Evolutionary conservation across 768 basidiomycete species (phyloP).

Genomic region (Lactarius hengduanensis): DNA sequence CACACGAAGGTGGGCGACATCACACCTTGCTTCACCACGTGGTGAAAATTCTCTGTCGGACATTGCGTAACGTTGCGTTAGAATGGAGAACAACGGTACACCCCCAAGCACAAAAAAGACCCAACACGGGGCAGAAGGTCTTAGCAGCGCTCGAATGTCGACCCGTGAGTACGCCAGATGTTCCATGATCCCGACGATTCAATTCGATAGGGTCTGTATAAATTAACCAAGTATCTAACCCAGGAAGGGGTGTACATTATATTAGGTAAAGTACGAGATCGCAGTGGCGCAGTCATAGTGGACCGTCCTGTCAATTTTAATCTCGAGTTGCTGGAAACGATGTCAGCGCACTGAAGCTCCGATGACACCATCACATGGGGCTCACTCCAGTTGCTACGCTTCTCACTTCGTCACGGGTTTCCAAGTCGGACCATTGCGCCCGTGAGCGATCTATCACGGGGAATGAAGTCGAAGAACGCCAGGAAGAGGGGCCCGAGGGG

Average conservation of each 20-base stretch:
- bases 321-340: conserved; percentile 8
- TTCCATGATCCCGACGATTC: not conserved
- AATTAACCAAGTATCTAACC: not conserved
- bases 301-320: conserved; percentile 17
- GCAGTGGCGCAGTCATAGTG: not conserved
- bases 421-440: not conserved
- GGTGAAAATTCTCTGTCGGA: no score
- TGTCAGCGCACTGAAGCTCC: not conserved
- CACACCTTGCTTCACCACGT: no score
- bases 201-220: not conserved
- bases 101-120: no score
- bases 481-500: not conserved
- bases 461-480: not conserved
- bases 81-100: no score
- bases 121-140: no score
- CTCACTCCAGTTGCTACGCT: not conserved
- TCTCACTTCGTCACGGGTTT: conserved; percentile 3
- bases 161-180: not conserved
- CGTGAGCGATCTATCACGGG: not conserved
- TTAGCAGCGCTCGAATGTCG: no score
- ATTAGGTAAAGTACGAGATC: not conserved
- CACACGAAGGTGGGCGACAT: no score
- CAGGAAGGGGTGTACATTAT: not conserved
- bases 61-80: no score
- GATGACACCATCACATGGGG: not conserved